phyloP scores from a whole-genome alignment of 176 grass and related monocot genomes.

The Raddia guianensis region DNA sequence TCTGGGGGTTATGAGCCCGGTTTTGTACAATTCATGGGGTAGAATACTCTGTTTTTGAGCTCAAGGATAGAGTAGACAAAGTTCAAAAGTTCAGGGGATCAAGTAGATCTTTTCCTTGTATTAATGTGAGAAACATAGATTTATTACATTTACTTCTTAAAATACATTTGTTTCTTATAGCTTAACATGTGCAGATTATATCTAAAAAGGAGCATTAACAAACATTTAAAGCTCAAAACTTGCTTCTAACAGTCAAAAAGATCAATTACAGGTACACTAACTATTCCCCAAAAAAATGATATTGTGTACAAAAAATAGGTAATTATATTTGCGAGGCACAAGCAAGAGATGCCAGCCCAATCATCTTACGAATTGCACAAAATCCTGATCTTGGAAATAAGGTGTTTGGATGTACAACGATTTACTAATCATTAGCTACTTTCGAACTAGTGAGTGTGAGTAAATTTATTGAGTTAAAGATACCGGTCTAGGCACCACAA shows the following conservation, averaged over 20 bases:
- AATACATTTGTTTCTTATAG: background rate
- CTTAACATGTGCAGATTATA: background rate
- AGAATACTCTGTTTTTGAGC: too few relatives aligned
- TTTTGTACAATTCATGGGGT: too few relatives aligned
- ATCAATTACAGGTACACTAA: background rate
- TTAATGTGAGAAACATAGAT: background rate
- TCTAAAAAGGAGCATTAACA: background rate
- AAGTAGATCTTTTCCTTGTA: background rate
- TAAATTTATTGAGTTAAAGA: background rate
- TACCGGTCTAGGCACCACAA: background rate
- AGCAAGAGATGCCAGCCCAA: constrained; percentile 17
- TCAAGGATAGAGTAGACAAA: too few relatives aligned
- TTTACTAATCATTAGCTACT: background rate
- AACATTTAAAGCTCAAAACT: background rate
- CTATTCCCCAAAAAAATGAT: background rate
- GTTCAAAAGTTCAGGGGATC: too few relatives aligned
- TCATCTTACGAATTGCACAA: background rate
- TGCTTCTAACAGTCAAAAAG: background rate
- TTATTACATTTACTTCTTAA: background rate
- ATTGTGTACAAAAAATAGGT: background rate
- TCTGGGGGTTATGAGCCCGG: too few relatives aligned
- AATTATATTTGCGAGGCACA: background rate
- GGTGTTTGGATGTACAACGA: background rate
- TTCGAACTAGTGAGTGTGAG: background rate
- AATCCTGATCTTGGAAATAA: background rate